phyloP scores from a whole-genome alignment of 768 basidiomycete species.

The Mycena belliarum region DNA sequence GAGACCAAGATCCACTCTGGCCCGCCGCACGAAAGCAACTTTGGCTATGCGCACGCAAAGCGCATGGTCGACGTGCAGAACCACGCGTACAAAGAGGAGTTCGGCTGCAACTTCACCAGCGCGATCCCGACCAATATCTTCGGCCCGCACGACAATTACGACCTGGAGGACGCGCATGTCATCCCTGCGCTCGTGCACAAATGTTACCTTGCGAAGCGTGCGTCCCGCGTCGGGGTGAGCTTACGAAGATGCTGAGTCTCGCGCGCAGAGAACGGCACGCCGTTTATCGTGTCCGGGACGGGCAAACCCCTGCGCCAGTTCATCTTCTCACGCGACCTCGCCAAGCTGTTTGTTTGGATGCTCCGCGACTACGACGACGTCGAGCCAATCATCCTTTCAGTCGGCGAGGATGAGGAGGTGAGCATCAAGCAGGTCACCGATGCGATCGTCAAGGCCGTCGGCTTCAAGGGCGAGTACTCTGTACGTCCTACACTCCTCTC shows the following conservation, averaged over 20 bases:
- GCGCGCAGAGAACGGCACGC: conserved; percentile 68
- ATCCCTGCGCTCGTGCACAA: conserved; percentile 94
- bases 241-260: neutral
- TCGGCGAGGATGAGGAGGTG: conserved; percentile 92
- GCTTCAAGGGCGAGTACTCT: conserved; percentile 74
- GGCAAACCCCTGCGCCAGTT: conserved; percentile 94
- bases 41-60: conserved; percentile 96
- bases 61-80: conserved; percentile 95
- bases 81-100: conserved; percentile 95
- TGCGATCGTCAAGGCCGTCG: conserved; percentile 83
- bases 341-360: conserved; percentile 94
- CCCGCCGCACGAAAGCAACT: conserved; percentile 92
- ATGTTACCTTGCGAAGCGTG: conserved; percentile 89
- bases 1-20: conserved; percentile 92
- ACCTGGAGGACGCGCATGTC: conserved; percentile 90
- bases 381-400: conserved; percentile 94
- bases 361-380: conserved; percentile 89
- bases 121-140: conserved; percentile 98
- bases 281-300: conserved; percentile 86
- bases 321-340: conserved; percentile 93
- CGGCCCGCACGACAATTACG: conserved; percentile 92
- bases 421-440: conserved; percentile 90
- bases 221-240: conserved; percentile 2
- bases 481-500: conserved; percentile 41
- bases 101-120: conserved; percentile 91